Conservation (phyloP, 495 filamentous ascomycete genomes). For the Aspergillus avenaceus region DNA sequence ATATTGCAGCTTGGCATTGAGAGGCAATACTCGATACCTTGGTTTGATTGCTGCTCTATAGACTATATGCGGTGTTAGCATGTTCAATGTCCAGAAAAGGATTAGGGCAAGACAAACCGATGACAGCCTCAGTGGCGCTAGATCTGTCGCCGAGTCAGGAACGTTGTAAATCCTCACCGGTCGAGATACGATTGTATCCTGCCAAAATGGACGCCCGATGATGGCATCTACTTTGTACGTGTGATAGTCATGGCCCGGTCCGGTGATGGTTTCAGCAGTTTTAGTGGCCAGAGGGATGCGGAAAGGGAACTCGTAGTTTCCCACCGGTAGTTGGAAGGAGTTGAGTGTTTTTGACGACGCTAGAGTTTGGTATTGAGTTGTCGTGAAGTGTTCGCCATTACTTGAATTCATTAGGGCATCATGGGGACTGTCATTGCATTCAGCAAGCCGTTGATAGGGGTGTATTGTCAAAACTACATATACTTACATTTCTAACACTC, state of each 20-base stretch:
- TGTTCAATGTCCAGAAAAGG: neutral
- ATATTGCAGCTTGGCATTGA: conserved; percentile 8
- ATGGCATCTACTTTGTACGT: conserved; percentile 18
- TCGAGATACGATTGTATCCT: conserved; percentile 12
- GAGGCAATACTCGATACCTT: conserved; percentile 2
- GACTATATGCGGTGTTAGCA: neutral
- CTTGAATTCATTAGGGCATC: too few species aligned
- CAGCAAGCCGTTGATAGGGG: too few species aligned
- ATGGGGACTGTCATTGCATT: too few species aligned
- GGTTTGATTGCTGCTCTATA: neutral
- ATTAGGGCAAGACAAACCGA: neutral
- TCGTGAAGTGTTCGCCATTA: too few species aligned
- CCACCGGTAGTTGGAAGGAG: conserved; percentile 17
- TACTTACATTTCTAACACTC: too few species aligned
- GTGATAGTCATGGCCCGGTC: conserved; percentile 17
- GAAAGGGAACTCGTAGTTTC: conserved; percentile 24
- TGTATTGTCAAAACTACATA: too few species aligned
- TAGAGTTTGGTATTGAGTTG: too few species aligned
- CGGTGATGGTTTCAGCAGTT: conserved; percentile 14
- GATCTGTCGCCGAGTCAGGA: neutral
- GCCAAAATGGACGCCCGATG: conserved; percentile 11
- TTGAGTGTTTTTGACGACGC: conserved; percentile 16
- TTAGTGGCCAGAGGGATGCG: conserved; percentile 11
- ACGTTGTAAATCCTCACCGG: conserved; percentile 9
- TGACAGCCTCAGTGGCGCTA: neutral